These are phyloP conservation scores for Volvox carteri DNA, from an alignment of 163 green algal species.

Conservation along the genomic window DNA sequence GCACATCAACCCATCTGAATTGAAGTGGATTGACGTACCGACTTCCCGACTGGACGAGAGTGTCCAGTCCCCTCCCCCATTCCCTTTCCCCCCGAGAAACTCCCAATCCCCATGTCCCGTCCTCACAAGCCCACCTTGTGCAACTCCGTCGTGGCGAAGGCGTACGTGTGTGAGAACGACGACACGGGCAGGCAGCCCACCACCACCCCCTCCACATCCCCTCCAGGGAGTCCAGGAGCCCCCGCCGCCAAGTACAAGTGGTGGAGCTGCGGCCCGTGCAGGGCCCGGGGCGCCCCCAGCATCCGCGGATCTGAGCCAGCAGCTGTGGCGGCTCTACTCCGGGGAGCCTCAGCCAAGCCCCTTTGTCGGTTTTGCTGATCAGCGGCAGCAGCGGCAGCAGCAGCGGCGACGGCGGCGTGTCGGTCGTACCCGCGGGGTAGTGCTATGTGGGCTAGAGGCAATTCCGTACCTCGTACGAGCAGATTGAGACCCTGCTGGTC, in stretches of 20 bases:
- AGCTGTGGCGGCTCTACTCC: background rate
- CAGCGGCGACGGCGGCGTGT: background rate
- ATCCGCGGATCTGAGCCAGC: background rate
- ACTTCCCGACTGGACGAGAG: no score
- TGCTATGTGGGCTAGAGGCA: background rate
- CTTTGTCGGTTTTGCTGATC: background rate
- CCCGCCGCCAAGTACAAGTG: slow-evolving; percentile 10
- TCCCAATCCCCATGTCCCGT: no score
- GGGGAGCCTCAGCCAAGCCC: no score
- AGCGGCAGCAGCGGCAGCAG: background rate
- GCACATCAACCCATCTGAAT: no score
- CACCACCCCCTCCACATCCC: slow-evolving; percentile 17
- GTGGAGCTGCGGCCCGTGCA: background rate
- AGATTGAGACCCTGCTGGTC: slow-evolving; percentile 56
- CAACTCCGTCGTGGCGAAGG: slow-evolving; percentile 12
- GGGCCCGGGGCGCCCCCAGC: background rate
- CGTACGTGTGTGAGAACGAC: slow-evolving; percentile 44
- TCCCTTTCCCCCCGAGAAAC: background rate
- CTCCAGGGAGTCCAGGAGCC: background rate
- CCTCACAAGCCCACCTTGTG: slow-evolving; percentile 12
- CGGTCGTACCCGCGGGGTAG: background rate
- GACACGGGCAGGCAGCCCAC: slow-evolving; percentile 46
- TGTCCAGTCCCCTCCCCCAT: background rate
- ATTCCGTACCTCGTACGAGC: background rate
- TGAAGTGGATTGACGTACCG: no score